Percentiles rank a stretch among this genome's conserved stretches.
phyloP scores from a whole-genome alignment of 202 grass and related monocot species.

The Setaria italica region DNA sequence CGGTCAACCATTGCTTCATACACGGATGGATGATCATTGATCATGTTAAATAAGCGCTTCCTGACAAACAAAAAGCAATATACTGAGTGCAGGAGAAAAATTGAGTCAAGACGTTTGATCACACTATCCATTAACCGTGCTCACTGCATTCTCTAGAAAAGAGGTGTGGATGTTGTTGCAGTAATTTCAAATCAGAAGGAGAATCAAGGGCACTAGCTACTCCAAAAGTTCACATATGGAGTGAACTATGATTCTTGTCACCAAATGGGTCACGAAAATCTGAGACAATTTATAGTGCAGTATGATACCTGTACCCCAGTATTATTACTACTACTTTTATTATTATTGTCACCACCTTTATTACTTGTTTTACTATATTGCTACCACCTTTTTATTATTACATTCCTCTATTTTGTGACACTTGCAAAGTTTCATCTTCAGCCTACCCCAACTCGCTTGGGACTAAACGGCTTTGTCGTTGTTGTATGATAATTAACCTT shows the following conservation, averaged over 20 bases:
- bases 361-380: neutral
- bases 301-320: neutral
- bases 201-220: neutral
- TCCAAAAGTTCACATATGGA: slow-evolving; percentile 15
- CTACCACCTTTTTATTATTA: neutral
- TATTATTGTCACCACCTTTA: neutral
- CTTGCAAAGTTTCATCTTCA: neutral
- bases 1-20: slow-evolving; percentile 61
- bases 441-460: neutral
- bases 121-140: slow-evolving; percentile 8
- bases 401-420: neutral
- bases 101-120: slow-evolving; percentile 9
- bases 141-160: slow-evolving; percentile 4
- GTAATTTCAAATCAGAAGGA: slow-evolving; percentile 12
- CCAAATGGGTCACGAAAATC: neutral
- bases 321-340: neutral
- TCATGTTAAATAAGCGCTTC: slow-evolving; percentile 89
- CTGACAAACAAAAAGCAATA: slow-evolving; percentile 42
- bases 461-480: neutral
- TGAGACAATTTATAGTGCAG: neutral
- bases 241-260: neutral
- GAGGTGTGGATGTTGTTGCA: neutral
- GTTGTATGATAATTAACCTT: neutral
- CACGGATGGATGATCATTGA: slow-evolving; percentile 83
- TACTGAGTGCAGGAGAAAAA: slow-evolving; percentile 27